Conservation (phyloP, 768 basidiomycete genomes). For the Tricholoma flavovirens region DNA sequence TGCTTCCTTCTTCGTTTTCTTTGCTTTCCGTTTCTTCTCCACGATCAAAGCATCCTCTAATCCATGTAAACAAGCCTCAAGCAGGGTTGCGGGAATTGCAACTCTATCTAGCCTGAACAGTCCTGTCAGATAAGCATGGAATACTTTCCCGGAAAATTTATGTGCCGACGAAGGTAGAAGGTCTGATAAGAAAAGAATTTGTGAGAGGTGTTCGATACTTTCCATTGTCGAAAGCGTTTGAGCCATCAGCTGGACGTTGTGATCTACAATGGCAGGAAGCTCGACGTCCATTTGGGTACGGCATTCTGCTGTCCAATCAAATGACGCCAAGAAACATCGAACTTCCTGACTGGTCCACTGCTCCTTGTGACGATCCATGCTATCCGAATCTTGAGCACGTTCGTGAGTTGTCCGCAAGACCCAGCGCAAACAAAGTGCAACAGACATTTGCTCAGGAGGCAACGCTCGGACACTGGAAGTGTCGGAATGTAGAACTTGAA, state of each 20-base stretch:
- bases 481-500: slow-evolving; percentile 54
- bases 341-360: slow-evolving; percentile 67
- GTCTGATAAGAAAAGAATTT: slow-evolving; percentile 53
- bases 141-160: slow-evolving; percentile 51
- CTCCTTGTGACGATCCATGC: slow-evolving; percentile 58
- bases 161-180: slow-evolving; percentile 40
- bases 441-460: slow-evolving; percentile 38
- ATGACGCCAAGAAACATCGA: slow-evolving; percentile 50
- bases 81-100: slow-evolving; percentile 29
- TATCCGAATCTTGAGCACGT: slow-evolving; percentile 45
- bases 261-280: slow-evolving; percentile 41
- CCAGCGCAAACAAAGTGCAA: slow-evolving; percentile 60
- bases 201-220: slow-evolving; percentile 52
- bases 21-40: slow-evolving; percentile 42
- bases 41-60: slow-evolving; percentile 44
- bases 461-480: slow-evolving; percentile 40
- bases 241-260: slow-evolving; percentile 63
- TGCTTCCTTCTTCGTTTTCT: slow-evolving; percentile 21
- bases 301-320: slow-evolving; percentile 23
- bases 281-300: slow-evolving; percentile 7
- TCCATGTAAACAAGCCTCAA: slow-evolving; percentile 42
- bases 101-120: slow-evolving; percentile 15
- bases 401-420: slow-evolving; percentile 43
- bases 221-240: slow-evolving; percentile 58
- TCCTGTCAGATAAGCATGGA: slow-evolving; percentile 50